These are phyloP conservation scores for Davidsoniella neocaledoniae DNA, from an alignment of 2,329 filamentous ascomycete species.

Conservation along the genomic window DNA sequence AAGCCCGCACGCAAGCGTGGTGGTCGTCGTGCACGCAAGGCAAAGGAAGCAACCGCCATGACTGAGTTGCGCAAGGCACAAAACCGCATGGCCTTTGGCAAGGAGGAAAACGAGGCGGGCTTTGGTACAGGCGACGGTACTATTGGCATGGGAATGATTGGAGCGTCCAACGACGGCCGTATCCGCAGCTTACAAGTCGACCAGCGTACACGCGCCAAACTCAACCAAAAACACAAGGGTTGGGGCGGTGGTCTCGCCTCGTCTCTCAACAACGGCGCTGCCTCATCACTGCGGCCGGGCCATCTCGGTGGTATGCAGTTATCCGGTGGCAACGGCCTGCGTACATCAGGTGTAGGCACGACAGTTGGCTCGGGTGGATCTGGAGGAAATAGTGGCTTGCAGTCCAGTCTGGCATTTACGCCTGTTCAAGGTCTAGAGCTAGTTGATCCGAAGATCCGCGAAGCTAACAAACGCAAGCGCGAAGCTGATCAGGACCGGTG, in stretches of 20 bases:
- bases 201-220: slow-evolving; percentile 78
- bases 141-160: slow-evolving; percentile 88
- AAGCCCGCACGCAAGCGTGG: slow-evolving; percentile 88
- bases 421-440: slow-evolving; percentile 89
- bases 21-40: slow-evolving; percentile 74
- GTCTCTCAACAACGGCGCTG: slow-evolving; percentile 63
- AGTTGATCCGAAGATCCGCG: slow-evolving; percentile 80
- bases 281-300: slow-evolving; percentile 41
- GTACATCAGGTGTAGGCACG: slow-evolving; percentile 66
- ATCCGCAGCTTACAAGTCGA: slow-evolving; percentile 83
- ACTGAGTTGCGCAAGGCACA: slow-evolving; percentile 91
- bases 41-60: slow-evolving; percentile 94
- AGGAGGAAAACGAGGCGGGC: slow-evolving; percentile 85
- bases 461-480: slow-evolving; percentile 74
- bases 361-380: slow-evolving; percentile 33
- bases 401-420: slow-evolving; percentile 80
- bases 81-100: slow-evolving; percentile 89
- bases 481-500: slow-evolving; percentile 90
- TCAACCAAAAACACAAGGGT: slow-evolving; percentile 88
- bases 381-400: slow-evolving; percentile 44
- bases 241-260: slow-evolving; percentile 70
- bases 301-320: slow-evolving; percentile 8
- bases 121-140: slow-evolving; percentile 78
- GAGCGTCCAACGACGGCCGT: slow-evolving; percentile 70
- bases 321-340: slow-evolving; percentile 48